phyloP scores from a whole-genome alignment of 768 basidiomycete genomes.

The Trametopsis cervina region DNA sequence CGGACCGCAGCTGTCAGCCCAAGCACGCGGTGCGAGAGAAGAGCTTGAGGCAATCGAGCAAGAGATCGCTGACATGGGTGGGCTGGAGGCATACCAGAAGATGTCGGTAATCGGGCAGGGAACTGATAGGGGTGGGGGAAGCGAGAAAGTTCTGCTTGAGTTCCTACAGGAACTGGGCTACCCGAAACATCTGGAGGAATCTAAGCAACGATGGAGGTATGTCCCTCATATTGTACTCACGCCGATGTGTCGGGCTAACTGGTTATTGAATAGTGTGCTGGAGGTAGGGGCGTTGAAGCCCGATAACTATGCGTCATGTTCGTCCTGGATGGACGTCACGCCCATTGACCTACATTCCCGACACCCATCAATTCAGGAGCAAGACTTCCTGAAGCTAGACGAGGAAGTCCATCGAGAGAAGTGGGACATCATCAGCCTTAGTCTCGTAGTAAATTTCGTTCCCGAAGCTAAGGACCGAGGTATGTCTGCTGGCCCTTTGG shows the following conservation, averaged over 20 bases:
- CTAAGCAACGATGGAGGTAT: slow-evolving; percentile 2
- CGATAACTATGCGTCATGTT: slow-evolving; percentile 66
- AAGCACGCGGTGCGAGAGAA: slow-evolving; percentile 10
- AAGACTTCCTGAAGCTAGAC: slow-evolving; percentile 75
- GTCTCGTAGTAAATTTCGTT: slow-evolving; percentile 87
- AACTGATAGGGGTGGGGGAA: slow-evolving; percentile 79
- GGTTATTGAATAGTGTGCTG: slow-evolving; percentile 48
- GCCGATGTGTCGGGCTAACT: neutral
- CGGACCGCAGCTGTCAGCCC: neutral
- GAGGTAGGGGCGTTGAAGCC: slow-evolving; percentile 87
- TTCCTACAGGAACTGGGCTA: slow-evolving; percentile 61
- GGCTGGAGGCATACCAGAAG: slow-evolving; percentile 71
- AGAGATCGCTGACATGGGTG: slow-evolving; percentile 67
- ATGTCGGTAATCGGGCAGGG: slow-evolving; percentile 82
- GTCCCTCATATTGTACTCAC: slow-evolving; percentile 8
- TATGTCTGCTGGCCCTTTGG: slow-evolving; percentile 24
- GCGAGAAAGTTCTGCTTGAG: slow-evolving; percentile 67
- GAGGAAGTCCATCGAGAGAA: slow-evolving; percentile 36
- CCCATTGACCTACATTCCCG: slow-evolving; percentile 83
- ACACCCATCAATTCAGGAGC: slow-evolving; percentile 76
- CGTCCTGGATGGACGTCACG: slow-evolving; percentile 63
- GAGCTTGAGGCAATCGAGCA: slow-evolving; percentile 47
- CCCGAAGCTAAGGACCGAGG: slow-evolving; percentile 72
- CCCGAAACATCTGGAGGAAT: slow-evolving; percentile 7
- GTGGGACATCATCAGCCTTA: slow-evolving; percentile 82